Conservation (phyloP, 306 rosid genomes). For the Hylodesmum podocarpum region DNA sequence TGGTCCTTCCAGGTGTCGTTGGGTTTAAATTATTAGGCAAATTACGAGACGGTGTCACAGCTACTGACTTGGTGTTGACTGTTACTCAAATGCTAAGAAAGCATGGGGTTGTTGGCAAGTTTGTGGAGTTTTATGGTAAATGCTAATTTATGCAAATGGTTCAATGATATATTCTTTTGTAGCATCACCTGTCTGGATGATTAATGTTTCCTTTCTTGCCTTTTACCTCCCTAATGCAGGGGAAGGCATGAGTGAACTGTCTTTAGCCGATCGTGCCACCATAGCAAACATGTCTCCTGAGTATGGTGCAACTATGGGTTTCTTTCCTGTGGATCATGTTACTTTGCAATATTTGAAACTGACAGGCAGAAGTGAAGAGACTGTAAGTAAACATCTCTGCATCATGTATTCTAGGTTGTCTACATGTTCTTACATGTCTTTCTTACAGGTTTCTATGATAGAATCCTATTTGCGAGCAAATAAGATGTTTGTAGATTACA, state of each 20-base stretch:
- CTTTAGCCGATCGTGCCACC: slow-evolving; percentile 96
- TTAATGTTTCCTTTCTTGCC: slow-evolving; percentile 28
- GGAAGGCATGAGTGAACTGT: slow-evolving; percentile 87
- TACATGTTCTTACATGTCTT: slow-evolving; percentile 41
- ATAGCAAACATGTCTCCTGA: slow-evolving; percentile 98
- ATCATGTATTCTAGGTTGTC: slow-evolving; percentile 18
- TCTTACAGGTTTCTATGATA: slow-evolving; percentile 72
- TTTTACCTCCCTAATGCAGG: slow-evolving; percentile 54
- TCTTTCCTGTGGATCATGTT: slow-evolving; percentile 96
- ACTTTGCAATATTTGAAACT: slow-evolving; percentile 88
- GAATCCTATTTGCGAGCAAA: slow-evolving; percentile 82
- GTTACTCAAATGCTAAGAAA: slow-evolving; percentile 94
- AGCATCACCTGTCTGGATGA: slow-evolving; percentile 4
- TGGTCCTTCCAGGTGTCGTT: slow-evolving; percentile 98
- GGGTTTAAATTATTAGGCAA: slow-evolving; percentile 86
- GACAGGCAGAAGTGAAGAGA: slow-evolving; percentile 88
- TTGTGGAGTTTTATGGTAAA: slow-evolving; percentile 93
- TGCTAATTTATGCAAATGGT: background rate
- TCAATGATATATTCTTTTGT: background rate
- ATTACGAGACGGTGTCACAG: slow-evolving; percentile 86
- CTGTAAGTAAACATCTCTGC: slow-evolving; percentile 49
- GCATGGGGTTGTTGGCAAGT: slow-evolving; percentile 98
- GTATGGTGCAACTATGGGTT: slow-evolving; percentile 98
- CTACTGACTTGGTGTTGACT: slow-evolving; percentile 95
- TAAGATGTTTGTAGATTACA: slow-evolving; percentile 91